Conservation (phyloP, 2,329 filamentous ascomycete genomes). For the Trichoderma cornu-damae region DNA sequence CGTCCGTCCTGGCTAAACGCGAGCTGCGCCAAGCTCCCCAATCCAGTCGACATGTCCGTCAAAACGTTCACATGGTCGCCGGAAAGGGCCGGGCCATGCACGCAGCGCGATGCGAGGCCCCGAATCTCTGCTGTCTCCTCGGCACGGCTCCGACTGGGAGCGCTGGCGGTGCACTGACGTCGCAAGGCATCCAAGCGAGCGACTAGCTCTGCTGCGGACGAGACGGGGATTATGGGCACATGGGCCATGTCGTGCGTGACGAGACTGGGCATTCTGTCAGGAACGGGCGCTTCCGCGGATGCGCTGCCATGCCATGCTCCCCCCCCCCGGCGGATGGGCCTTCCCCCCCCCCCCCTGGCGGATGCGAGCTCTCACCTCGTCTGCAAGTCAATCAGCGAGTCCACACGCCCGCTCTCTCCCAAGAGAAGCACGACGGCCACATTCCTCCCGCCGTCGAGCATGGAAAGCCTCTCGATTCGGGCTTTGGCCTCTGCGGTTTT, state of each 20-base stretch:
- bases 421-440: slow-evolving; percentile 44
- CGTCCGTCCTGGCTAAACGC: slow-evolving; percentile 21
- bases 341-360: too few relatives aligned
- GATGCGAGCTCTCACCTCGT: slow-evolving; percentile 33
- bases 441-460: slow-evolving; percentile 37
- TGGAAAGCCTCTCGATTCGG: slow-evolving; percentile 39
- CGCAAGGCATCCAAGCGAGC: slow-evolving; percentile 37
- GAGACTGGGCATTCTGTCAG: slow-evolving; percentile 24
- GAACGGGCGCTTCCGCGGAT: not conserved
- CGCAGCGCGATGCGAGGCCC: slow-evolving; percentile 26
- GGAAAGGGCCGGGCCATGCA: slow-evolving; percentile 27
- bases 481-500: slow-evolving; percentile 26
- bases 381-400: slow-evolving; percentile 40
- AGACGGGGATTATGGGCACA: slow-evolving; percentile 42
- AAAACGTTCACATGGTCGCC: slow-evolving; percentile 27
- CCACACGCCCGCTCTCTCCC: slow-evolving; percentile 29
- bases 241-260: slow-evolving; percentile 30
- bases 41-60: slow-evolving; percentile 26
- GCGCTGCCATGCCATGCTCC: not conserved
- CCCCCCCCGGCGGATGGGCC: too few relatives aligned
- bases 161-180: slow-evolving; percentile 22
- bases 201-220: slow-evolving; percentile 33
- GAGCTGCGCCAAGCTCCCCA: slow-evolving; percentile 28
- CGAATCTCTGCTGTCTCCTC: not conserved
- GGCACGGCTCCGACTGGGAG: not conserved